Evolutionary conservation across 2,329 filamentous ascomycete species (phyloP).

Genomic region (Exophiala calicioides): DNA sequence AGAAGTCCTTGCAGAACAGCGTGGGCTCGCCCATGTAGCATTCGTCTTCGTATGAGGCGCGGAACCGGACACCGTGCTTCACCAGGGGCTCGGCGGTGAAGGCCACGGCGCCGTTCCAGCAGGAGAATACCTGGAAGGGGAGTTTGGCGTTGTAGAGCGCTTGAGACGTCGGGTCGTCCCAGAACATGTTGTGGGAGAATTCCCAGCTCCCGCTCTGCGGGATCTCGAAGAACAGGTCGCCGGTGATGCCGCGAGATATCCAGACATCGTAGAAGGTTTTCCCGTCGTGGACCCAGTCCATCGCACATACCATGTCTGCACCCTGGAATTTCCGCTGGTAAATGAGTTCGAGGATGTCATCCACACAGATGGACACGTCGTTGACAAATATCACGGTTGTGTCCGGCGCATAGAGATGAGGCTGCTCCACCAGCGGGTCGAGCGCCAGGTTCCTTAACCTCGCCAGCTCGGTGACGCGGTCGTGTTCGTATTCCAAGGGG

Average conservation of each 20-base stretch:
- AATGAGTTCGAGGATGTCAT: constrained; percentile 60
- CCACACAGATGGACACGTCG: constrained; percentile 54
- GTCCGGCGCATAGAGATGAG: constrained; percentile 34
- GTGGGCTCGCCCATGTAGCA: constrained; percentile 58
- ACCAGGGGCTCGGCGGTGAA: constrained; percentile 54
- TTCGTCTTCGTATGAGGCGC: constrained; percentile 44
- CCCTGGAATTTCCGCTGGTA: constrained; percentile 50
- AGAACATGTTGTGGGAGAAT: constrained; percentile 54
- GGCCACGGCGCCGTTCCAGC: constrained; percentile 60
- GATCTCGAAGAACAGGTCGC: constrained; percentile 59
- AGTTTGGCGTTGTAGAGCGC: constrained; percentile 37
- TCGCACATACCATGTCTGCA: constrained; percentile 59
- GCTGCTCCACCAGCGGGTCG: constrained; percentile 43
- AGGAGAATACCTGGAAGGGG: constrained; percentile 62
- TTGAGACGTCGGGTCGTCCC: constrained; percentile 46
- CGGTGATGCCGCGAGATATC: constrained; percentile 54
- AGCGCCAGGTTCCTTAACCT: constrained; percentile 57
- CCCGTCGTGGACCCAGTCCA: constrained; percentile 57
- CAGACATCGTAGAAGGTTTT: constrained; percentile 61
- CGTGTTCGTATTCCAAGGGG: constrained; percentile 39
- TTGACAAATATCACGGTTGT: constrained; percentile 57
- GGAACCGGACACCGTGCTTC: constrained; percentile 48
- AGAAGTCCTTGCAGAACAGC: constrained; percentile 60
- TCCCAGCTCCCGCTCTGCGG: constrained; percentile 53
- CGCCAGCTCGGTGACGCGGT: constrained; percentile 53